Conservation (phyloP, 805 yeast species). For the Osmozyma mogii region DNA sequence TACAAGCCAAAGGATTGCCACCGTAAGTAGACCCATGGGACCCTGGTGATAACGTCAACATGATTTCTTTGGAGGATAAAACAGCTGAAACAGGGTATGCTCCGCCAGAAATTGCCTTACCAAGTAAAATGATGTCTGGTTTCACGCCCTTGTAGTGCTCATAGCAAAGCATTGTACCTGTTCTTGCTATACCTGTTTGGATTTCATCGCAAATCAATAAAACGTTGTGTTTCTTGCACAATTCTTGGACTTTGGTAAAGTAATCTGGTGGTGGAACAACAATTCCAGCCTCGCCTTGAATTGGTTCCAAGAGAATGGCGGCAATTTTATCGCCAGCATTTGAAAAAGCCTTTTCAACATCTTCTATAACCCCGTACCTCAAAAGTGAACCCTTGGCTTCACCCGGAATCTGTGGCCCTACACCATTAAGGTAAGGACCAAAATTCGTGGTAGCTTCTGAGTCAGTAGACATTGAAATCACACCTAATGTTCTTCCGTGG, state of each 20-base stretch:
- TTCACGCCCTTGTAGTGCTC: conserved; percentile 74
- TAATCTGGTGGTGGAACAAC: conserved; percentile 87
- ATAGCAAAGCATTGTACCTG: conserved; percentile 87
- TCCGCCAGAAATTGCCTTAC: conserved; percentile 95
- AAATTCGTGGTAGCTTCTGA: conserved; percentile 83
- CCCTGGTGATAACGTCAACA: conserved; percentile 87
- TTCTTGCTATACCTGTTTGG: conserved; percentile 96
- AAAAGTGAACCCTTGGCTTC: conserved; percentile 48
- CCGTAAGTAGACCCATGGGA: conserved; percentile 98
- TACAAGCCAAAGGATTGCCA: conserved; percentile 92
- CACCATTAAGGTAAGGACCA: conserved; percentile 82
- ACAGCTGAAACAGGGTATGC: conserved; percentile 89
- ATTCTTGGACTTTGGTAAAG: conserved; percentile 58
- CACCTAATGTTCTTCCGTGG: conserved; percentile 95
- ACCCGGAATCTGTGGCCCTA: conserved; percentile 81
- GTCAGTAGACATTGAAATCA: conserved; percentile 93
- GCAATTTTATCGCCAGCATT: conserved; percentile 85
- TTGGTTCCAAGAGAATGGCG: conserved; percentile 88
- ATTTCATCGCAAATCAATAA: conserved; percentile 92
- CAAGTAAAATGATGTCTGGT: conserved; percentile 85
- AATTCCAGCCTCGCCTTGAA: conserved; percentile 98
- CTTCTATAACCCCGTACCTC: conserved; percentile 82
- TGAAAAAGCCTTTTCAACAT: conserved; percentile 72
- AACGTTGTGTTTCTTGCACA: conserved; percentile 79
- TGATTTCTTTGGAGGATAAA: conserved; percentile 79